Evolutionary conservation across 331 rosid species (phyloP).

Genomic region (Dryas integrifolia): DNA sequence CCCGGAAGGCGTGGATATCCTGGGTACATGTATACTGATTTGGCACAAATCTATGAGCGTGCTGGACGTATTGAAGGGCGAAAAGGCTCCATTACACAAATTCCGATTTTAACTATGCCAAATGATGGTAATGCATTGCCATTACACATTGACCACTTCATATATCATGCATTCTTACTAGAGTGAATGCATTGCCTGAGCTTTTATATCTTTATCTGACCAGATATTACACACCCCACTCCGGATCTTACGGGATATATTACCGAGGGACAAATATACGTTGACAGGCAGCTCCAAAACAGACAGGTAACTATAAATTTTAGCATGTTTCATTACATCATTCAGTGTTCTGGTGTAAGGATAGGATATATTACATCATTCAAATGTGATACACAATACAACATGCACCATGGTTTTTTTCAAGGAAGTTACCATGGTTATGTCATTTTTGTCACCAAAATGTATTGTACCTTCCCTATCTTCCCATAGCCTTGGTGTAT

Average conservation of each 20-base stretch:
- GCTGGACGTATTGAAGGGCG: constrained; percentile 99
- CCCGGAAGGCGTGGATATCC: constrained; percentile 99
- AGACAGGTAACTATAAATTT: constrained; percentile 62
- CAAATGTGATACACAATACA: not conserved
- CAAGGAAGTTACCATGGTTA: not conserved
- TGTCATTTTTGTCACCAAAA: not conserved
- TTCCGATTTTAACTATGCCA: constrained; percentile 97
- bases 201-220: constrained; percentile 25
- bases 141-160: constrained; percentile 5
- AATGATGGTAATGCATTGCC: constrained; percentile 70
- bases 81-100: constrained; percentile 97
- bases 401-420: not conserved
- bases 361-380: not conserved
- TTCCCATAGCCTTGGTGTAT: not conserved
- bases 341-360: not conserved
- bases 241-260: constrained; percentile 99
- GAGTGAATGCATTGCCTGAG: constrained; percentile 25
- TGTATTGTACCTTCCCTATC: not conserved
- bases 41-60: constrained; percentile 97
- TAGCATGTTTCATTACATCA: not conserved
- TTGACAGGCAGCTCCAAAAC: constrained; percentile 90
- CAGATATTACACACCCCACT: constrained; percentile 98
- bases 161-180: constrained; percentile 17
- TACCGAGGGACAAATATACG: constrained; percentile 97
- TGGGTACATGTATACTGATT: constrained; percentile 98